Evolutionary conservation across 495 filamentous ascomycete species (phyloP).

Genomic region (Penicillium desertorum): DNA sequence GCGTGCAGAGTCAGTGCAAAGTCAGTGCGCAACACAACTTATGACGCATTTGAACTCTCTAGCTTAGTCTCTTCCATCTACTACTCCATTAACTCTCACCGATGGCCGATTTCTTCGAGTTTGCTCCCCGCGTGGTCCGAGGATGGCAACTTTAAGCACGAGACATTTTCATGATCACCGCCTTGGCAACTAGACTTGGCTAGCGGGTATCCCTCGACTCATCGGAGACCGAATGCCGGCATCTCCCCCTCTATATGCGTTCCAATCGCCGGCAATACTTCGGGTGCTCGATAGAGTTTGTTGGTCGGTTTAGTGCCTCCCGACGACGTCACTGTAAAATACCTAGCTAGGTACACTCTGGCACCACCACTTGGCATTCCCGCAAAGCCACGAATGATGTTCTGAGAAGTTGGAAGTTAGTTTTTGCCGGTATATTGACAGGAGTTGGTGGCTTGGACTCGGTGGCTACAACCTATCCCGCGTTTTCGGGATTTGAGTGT

Average conservation of each 20-base stretch:
- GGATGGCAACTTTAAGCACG: neutral
- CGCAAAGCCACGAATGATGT: neutral
- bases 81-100: neutral
- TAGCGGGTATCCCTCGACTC: neutral
- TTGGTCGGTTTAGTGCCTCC: neutral
- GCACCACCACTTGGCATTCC: neutral
- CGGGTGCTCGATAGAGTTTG: neutral
- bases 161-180: neutral
- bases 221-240: neutral
- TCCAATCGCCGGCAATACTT: neutral
- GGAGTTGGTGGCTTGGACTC: neutral
- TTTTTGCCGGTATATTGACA: neutral
- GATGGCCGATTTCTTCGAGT: neutral
- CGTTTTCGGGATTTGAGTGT: neutral
- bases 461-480: neutral
- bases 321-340: neutral
- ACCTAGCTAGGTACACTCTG: neutral
- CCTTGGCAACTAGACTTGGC: conserved; percentile 5
- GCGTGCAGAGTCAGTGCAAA: neutral
- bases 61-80: neutral
- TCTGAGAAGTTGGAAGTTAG: neutral
- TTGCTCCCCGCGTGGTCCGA: neutral
- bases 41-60: neutral
- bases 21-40: neutral
- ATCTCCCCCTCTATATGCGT: neutral